These are phyloP conservation scores for Cyberlindnera meyerae DNA, from an alignment of 805 yeast species.

Conservation along the genomic window DNA sequence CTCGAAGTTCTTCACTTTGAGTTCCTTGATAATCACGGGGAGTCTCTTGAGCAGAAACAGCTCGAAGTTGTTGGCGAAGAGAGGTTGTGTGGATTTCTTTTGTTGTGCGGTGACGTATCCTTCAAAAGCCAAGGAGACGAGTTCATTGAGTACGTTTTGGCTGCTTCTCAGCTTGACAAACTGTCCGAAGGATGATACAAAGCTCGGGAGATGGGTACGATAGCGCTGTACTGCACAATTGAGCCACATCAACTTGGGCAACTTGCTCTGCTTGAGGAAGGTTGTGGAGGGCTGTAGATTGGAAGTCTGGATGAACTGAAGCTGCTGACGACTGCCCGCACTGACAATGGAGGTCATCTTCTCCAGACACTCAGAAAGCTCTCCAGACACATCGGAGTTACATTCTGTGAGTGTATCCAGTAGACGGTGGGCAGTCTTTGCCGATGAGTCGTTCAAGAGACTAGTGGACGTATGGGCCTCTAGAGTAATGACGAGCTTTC, in stretches of 20 bases:
- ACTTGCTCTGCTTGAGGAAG: constrained; percentile 21
- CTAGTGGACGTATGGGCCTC: too few relatives aligned
- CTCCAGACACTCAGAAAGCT: too few relatives aligned
- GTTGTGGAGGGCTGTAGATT: constrained; percentile 14
- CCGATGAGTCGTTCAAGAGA: too few relatives aligned
- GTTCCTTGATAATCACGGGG: constrained; percentile 38
- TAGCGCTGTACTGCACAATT: constrained; percentile 33
- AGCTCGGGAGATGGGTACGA: constrained; percentile 28
- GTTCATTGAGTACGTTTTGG: constrained; percentile 31
- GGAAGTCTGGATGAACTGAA: too few relatives aligned
- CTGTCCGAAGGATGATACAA: constrained; percentile 29
- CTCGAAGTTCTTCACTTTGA: constrained; percentile 27
- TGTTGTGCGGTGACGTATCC: constrained; percentile 35
- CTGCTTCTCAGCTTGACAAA: constrained; percentile 28
- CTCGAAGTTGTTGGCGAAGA: constrained; percentile 38
- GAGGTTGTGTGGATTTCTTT: constrained; percentile 29
- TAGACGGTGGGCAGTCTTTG: too few relatives aligned
- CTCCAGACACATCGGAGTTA: constrained; percentile 5
- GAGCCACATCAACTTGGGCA: constrained; percentile 31
- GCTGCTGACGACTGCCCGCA: too few relatives aligned
- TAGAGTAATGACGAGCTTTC: too few relatives aligned
- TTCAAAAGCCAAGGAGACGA: constrained; percentile 41
- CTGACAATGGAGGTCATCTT: too few relatives aligned
- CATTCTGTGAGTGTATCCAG: constrained; percentile 9
- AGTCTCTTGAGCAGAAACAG: constrained; percentile 41